These are phyloP conservation scores for Coemansia asiatica DNA, from an alignment of 192 early-diverging fungal species.

Conservation along the genomic window DNA sequence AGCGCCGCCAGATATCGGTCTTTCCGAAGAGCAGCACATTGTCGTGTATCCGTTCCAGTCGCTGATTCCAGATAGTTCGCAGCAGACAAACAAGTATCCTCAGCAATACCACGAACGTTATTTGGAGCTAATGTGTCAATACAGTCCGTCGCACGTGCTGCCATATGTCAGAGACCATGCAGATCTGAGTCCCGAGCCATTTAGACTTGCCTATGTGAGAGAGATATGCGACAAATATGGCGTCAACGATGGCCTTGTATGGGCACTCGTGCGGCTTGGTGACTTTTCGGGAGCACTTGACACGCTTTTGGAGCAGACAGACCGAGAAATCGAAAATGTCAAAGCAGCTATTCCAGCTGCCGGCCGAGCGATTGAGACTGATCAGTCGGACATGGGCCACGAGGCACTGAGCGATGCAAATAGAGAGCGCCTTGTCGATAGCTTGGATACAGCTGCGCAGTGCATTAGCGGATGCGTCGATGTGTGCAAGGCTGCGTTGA, in stretches of 20 bases:
- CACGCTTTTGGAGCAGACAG: conserved; percentile 32
- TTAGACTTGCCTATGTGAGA: conserved; percentile 37
- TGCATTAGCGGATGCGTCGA: conserved; percentile 32
- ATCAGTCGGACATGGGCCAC: neutral
- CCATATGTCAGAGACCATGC: conserved; percentile 34
- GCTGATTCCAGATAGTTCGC: conserved; percentile 24
- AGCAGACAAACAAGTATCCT: conserved; percentile 24
- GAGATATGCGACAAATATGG: conserved; percentile 23
- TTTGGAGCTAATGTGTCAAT: conserved; percentile 44
- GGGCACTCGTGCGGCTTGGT: conserved; percentile 43
- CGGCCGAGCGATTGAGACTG: neutral
- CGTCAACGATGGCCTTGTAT: conserved; percentile 43
- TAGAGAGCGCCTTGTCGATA: conserved; percentile 44
- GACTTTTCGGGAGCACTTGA: conserved; percentile 50
- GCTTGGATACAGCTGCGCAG: conserved; percentile 24
- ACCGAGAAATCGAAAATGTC: conserved; percentile 24
- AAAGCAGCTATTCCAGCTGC: conserved; percentile 19
- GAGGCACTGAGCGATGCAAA: conserved; percentile 24
- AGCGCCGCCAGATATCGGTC: conserved; percentile 42
- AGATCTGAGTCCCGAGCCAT: conserved; percentile 40
- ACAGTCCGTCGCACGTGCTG: conserved; percentile 35
- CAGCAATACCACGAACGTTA: conserved; percentile 47
- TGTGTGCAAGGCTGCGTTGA: conserved; percentile 39
- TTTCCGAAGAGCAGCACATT: conserved; percentile 45
- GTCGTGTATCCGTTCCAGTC: conserved; percentile 46